A percentile compares a stretch with the other conserved stretches of the same genome.
Evolutionary conservation across 2,329 filamentous ascomycete genomes (phyloP).

Genomic region (Aspergillus bombycis): DNA sequence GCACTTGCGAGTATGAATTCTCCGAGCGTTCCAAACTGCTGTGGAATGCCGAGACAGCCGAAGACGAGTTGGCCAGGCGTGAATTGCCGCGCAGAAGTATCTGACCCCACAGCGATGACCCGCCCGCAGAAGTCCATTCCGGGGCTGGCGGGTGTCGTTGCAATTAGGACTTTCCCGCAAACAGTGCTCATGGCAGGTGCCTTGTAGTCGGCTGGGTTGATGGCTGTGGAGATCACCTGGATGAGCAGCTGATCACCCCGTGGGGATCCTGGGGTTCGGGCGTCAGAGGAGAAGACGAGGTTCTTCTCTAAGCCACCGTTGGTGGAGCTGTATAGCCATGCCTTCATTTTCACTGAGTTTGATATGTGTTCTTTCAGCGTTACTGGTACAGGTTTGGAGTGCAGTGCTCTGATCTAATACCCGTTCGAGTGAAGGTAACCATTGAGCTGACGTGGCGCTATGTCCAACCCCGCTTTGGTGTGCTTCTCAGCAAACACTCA

Average conservation of each 20-base stretch:
- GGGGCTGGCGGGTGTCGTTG: constrained; percentile 49
- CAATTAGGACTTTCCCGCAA: constrained; percentile 39
- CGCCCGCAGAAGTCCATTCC: constrained; percentile 56
- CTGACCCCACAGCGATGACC: constrained; percentile 39
- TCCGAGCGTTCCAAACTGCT: constrained; percentile 47
- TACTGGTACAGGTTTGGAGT: background rate
- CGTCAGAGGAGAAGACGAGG: constrained; percentile 50
- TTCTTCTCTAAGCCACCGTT: constrained; percentile 56
- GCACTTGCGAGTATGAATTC: constrained; percentile 46
- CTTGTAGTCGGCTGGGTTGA: constrained; percentile 71
- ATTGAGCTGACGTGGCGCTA: background rate
- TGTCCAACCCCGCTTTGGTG: background rate
- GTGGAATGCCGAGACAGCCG: constrained; percentile 39
- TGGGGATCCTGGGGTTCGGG: constrained; percentile 46
- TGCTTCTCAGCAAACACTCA: background rate
- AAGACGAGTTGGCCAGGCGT: constrained; percentile 51
- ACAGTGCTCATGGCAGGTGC: constrained; percentile 55
- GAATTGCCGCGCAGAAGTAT: constrained; percentile 34
- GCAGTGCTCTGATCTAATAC: background rate
- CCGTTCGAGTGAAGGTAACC: background rate
- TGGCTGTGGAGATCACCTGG: constrained; percentile 54
- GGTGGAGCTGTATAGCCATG: constrained; percentile 59
- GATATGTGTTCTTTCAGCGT: background rate
- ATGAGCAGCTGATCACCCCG: constrained; percentile 57
- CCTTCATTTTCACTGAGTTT: constrained; percentile 49